Base-by-base conservation (phyloP, 2,329 filamentous ascomycete genomes). In the Phialophora tarda region DNA sequence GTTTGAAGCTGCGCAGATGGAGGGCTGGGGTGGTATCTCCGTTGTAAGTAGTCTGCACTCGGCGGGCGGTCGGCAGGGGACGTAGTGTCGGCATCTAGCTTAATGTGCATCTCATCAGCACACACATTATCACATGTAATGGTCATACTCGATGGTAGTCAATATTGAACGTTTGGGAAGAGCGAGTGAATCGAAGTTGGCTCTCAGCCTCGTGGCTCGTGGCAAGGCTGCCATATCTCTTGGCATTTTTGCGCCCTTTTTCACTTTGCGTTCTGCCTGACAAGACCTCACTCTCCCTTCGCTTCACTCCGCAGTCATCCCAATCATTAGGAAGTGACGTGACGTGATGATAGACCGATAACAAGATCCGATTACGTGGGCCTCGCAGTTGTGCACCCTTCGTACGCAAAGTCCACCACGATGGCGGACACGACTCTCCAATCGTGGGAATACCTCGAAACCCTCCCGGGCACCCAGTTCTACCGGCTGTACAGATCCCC, bases 401-500 rank as follows among this genome's bases (percentile, higher is more conserved):
- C 24, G 17, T 44, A 44, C 38, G 38, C 38, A n/a, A 44, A 8
- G 14, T 50, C 12, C 10, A 30, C 7, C 55, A 67, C 56, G n/a
- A 71, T 71, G 69, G 58, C 66, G 32, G 66, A 69, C 57, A 67
- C 56, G n/a, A 71, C 64, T 3, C 83, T 83, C 70, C 85, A 86
- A 71, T 85, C 86, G 63, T 91, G 94, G 77, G 93, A 97, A 77
- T 98, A 97, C 80, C 89, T 98, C 77, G 93, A 98, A 85, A 88
- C 89, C 77, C 89, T 96, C 75, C 91, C 91, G 58, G 92, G 93
- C 70, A 92, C 91, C 50, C 96, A 92, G 41, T 97, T 98, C 79
- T 88, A 88, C 77, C 91, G 92, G 78, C 86, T 99, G 54, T 99
- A 99, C 84, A 91, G 93, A 81, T 93, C 97, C 83, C 95, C 95